These are phyloP conservation scores for Suillus placidus DNA, from an alignment of 768 basidiomycete species.

Conservation along the genomic window DNA sequence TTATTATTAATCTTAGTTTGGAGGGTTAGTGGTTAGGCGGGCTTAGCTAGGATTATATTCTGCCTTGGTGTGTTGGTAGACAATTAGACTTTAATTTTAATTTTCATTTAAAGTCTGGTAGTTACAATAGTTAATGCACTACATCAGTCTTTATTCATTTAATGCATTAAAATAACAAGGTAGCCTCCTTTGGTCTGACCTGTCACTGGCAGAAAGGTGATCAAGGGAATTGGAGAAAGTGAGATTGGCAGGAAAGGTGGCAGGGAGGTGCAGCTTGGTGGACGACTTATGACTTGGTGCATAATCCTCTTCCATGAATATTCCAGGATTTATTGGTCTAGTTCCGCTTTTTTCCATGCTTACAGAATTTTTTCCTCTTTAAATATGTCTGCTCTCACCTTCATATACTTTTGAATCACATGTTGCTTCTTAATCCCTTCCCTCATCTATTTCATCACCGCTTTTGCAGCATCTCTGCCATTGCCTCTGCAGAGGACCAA, in stretches of 20 bases:
- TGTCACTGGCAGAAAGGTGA: neutral
- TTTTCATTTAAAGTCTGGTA: too few species aligned
- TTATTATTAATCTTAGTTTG: too few species aligned
- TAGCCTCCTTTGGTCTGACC: neutral
- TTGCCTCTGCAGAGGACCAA: conserved; percentile 26
- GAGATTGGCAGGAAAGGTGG: neutral
- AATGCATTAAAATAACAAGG: too few species aligned
- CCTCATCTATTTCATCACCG: conserved; percentile 19
- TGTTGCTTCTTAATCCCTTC: conserved; percentile 18
- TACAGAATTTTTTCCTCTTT: neutral
- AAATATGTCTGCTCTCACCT: neutral
- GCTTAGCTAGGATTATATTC: too few species aligned
- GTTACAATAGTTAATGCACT: too few species aligned
- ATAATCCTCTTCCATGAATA: too few species aligned
- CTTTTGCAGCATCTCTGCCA: conserved; percentile 35
- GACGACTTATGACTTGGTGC: neutral
- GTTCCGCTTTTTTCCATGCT: neutral
- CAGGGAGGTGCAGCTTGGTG: neutral
- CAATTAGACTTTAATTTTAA: too few species aligned
- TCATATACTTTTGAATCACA: neutral
- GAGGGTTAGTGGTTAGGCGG: too few species aligned
- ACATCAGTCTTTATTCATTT: too few species aligned
- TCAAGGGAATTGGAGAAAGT: neutral
- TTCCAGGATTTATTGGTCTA: too few species aligned
- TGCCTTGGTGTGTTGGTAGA: too few species aligned